Evolutionary conservation across 768 basidiomycete genomes (phyloP).

Genomic region (Podaxis carcinomalis): DNA sequence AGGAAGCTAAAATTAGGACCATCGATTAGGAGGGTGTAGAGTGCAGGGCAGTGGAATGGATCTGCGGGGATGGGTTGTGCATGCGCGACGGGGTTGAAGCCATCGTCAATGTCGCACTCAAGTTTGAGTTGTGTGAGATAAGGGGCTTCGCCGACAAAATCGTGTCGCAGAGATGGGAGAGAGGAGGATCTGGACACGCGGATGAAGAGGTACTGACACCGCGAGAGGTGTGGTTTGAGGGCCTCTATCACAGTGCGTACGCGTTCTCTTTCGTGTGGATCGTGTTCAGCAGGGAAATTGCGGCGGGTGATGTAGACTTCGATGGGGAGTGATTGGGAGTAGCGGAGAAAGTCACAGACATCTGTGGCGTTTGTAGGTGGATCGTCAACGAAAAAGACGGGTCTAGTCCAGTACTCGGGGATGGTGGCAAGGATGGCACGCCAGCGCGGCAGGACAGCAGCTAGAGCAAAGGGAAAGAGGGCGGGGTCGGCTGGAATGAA

Average conservation of each 20-base stretch:
- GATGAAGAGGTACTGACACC: slow-evolving; percentile 8
- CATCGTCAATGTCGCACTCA: slow-evolving; percentile 4
- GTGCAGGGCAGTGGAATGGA: background rate
- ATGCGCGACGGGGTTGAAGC: background rate
- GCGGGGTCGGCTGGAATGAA: background rate
- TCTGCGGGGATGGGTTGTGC: background rate
- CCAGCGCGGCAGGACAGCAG: slow-evolving; percentile 8
- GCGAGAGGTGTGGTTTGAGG: slow-evolving; percentile 9
- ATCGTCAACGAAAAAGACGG: slow-evolving; percentile 7
- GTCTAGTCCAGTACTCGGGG: slow-evolving; percentile 13
- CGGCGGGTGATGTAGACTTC: slow-evolving; percentile 8
- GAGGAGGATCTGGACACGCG: slow-evolving; percentile 13
- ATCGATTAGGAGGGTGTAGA: slow-evolving; percentile 4
- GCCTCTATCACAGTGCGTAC: background rate
- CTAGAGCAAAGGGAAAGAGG: slow-evolving; percentile 10
- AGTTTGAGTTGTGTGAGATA: slow-evolving; percentile 12
- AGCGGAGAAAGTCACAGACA: background rate
- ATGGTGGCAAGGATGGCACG: slow-evolving; percentile 8
- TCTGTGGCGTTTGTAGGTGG: background rate
- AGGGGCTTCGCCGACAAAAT: slow-evolving; percentile 8
- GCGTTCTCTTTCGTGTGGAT: slow-evolving; percentile 4
- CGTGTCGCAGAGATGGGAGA: slow-evolving; percentile 12
- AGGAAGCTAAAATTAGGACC: slow-evolving; percentile 3
- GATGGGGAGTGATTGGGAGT: slow-evolving; percentile 9
- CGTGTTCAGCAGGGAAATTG: background rate